These are phyloP conservation scores for Tetrahymena borealis DNA, from an alignment of 73 alveolate genomes.

Conservation along the genomic window DNA sequence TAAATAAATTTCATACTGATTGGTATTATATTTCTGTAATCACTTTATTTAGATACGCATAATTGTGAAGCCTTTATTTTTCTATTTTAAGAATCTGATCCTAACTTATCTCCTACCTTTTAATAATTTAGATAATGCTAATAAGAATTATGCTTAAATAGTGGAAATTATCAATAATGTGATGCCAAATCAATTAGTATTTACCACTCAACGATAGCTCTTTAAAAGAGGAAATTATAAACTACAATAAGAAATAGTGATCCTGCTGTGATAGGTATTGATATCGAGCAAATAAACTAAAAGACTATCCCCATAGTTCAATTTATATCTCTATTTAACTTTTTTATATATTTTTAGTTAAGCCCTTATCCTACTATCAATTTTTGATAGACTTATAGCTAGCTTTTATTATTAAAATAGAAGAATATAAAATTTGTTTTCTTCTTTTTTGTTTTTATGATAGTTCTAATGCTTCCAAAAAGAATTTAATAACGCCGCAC, in stretches of 20 bases:
- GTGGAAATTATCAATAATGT: no score
- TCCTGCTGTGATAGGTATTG: background rate
- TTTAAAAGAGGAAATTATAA: background rate
- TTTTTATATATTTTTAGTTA: background rate
- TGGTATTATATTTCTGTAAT: background rate
- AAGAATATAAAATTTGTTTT: background rate
- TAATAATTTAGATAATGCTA: no score
- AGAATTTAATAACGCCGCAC: background rate
- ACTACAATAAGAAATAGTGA: background rate
- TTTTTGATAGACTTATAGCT: constrained; percentile 1
- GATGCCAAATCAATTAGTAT: no score
- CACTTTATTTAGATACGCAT: background rate
- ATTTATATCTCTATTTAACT: background rate
- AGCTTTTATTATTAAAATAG: background rate
- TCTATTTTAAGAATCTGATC: background rate
- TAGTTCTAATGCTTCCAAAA: background rate
- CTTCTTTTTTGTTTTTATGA: background rate
- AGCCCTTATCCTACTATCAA: background rate
- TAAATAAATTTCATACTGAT: background rate
- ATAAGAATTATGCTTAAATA: no score
- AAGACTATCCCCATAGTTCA: background rate
- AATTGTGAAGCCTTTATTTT: background rate
- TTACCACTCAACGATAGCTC: background rate
- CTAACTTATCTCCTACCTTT: background rate
- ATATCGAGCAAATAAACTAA: background rate